Percentiles rank a stretch among this genome's conserved stretches.
Evolutionary conservation across 176 grass and related monocot species (phyloP).

Genomic region (Rhynchospora breviuscula): DNA sequence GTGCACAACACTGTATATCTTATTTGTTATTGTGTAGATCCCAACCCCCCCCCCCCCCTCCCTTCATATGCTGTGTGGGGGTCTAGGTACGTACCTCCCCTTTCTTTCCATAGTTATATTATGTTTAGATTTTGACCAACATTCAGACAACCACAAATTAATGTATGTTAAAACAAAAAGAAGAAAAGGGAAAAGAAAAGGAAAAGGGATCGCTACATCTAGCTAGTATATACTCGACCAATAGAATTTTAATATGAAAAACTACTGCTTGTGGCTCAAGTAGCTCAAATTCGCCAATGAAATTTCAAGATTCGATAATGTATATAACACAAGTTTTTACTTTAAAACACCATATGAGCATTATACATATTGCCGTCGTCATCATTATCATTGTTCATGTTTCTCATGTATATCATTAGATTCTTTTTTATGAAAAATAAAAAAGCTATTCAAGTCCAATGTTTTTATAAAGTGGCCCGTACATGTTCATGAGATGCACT

Average conservation of each 20-base stretch:
- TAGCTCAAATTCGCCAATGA: too few species aligned
- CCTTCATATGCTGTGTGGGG: background rate
- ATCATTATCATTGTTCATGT: background rate
- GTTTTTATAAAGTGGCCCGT: background rate
- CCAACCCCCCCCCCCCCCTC: too few species aligned
- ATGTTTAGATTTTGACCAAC: background rate
- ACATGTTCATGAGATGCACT: background rate
- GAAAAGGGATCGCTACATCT: background rate
- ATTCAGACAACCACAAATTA: background rate
- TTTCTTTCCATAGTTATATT: background rate
- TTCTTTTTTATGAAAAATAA: too few species aligned
- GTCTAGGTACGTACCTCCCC: background rate
- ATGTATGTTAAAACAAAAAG: background rate
- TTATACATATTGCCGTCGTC: too few species aligned
- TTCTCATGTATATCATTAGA: background rate
- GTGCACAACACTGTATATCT: background rate
- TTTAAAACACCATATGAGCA: too few species aligned
- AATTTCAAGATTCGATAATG: too few species aligned
- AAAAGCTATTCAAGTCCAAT: too few species aligned
- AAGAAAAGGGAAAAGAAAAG: background rate
- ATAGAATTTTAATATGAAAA: too few species aligned
- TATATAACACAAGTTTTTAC: too few species aligned
- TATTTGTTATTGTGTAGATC: background rate
- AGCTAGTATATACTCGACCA: background rate
- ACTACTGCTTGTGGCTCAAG: too few species aligned